These are phyloP conservation scores for Annona squamosa DNA, from an alignment of 164 flowering plant species.

Conservation along the genomic window DNA sequence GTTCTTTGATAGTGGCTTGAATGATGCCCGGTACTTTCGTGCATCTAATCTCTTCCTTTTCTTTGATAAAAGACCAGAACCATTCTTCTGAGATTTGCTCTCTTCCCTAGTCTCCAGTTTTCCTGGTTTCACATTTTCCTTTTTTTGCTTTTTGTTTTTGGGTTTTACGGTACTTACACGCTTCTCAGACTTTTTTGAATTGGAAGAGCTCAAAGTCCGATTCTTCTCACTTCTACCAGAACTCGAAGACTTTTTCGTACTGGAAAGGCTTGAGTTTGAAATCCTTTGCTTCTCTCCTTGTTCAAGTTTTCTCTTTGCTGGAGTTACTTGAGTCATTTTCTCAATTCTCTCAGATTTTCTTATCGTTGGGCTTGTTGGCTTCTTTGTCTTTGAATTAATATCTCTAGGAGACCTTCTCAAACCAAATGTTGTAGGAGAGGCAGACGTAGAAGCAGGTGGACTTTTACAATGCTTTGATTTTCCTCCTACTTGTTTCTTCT, in stretches of 20 bases:
- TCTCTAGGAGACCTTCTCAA: conserved; percentile 52
- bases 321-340: conserved; percentile 19
- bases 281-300: conserved; percentile 28
- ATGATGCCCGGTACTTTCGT: conserved; percentile 30
- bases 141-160: conserved; percentile 20
- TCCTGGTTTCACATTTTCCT: conserved; percentile 24
- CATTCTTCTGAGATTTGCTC: conserved; percentile 11
- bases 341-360: conserved; percentile 42
- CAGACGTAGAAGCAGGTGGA: conserved; percentile 14
- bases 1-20: conserved; percentile 14
- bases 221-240: conserved; percentile 39
- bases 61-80: conserved; percentile 4
- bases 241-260: conserved; percentile 20
- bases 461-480: conserved; percentile 1
- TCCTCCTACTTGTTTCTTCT: conserved; percentile 8
- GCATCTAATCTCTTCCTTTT: conserved; percentile 29
- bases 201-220: conserved; percentile 21
- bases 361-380: conserved; percentile 15
- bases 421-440: conserved; percentile 19
- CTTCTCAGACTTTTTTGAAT: conserved; percentile 31
- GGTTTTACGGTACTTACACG: conserved; percentile 18
- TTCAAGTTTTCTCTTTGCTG: conserved; percentile 27
- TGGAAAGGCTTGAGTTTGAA: conserved; percentile 20
- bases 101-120: conserved; percentile 12
- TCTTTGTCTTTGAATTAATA: conserved; percentile 21